A percentile compares a stretch with the other conserved stretches of the same genome.
Conservation (phyloP, 2,329 filamentous ascomycete genomes). For the Neopestalotiopsis sp. region DNA sequence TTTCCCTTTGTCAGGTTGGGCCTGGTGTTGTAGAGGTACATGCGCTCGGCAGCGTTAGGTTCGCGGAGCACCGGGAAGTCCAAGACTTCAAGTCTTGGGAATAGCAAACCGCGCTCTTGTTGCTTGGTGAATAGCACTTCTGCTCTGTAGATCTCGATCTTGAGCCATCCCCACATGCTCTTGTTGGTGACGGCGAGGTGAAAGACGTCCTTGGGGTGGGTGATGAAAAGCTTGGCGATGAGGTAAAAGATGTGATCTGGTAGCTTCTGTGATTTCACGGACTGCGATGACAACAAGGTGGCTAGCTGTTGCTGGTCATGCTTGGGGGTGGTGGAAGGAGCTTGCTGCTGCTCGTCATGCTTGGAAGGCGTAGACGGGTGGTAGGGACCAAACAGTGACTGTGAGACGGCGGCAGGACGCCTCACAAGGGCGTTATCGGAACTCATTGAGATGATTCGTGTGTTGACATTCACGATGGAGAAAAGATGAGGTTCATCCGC, state of each 20-base stretch:
- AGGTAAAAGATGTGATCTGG: background rate
- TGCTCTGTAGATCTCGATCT: conserved; percentile 1
- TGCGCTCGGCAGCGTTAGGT: background rate
- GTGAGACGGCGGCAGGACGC: too few species aligned
- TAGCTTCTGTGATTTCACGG: background rate
- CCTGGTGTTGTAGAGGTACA: background rate
- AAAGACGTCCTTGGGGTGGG: background rate
- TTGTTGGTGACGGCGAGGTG: background rate
- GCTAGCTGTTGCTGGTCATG: background rate
- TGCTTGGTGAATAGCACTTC: conserved; percentile 5
- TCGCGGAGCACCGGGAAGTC: too few species aligned
- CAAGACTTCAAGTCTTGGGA: too few species aligned
- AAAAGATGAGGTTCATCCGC: too few species aligned
- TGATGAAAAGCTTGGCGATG: background rate
- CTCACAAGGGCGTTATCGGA: too few species aligned
- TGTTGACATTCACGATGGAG: too few species aligned
- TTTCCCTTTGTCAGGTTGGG: background rate
- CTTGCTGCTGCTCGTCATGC: too few species aligned
- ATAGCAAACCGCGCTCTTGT: background rate
- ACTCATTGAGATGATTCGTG: too few species aligned
- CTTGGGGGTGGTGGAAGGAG: too few species aligned
- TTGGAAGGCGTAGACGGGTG: too few species aligned
- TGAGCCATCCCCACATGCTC: background rate
- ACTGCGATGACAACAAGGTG: background rate
- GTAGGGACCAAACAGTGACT: too few species aligned